Base-by-base conservation (phyloP, 1,284 basidiomycete genomes). In the Somion occarium region DNA sequence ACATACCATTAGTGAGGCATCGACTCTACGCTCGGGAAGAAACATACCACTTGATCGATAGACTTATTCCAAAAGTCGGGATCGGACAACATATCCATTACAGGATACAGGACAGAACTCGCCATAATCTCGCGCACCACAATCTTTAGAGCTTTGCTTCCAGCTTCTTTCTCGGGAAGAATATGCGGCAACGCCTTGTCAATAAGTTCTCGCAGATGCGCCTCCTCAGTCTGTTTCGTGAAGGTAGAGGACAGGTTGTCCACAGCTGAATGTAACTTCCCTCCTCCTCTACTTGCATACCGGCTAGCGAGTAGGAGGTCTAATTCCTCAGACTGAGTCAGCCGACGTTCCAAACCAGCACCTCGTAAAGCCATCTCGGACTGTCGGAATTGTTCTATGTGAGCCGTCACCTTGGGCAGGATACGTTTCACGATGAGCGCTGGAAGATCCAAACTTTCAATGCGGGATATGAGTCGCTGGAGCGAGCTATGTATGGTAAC, bases 11-110 rank as follows among this genome's bases (percentile, higher is more conserved):
- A 23, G 54, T 64, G 50, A 61, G 42, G 53, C 27, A 48, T 38
- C 26, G 52, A 23, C 50, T 13, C 18, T 24, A 39, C 41, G 18
- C 41, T 15, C 30, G 11, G 38, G 20, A 47, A n/a, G n/a, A 23
- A 30, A 75, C 85, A 66, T 68, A 91, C 91, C 69, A 91, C 79
- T 70, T 94, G 87, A 65, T 98, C 94, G 49, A 98, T 90, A 44
- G 85, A 80, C 50, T 84, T 77, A 69, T 98, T 98, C 93, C 94
- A 98, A 59, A 97, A 97, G 67, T 98, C 96, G 15, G 93, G 91
- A 64, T 98, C 95, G 46, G 89, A 80, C 42, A 98, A 64, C 84
- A 95, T 90, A 50, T 98, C 91, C 73, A 98, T 86, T 50, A 96
- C 68, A 2, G 95, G 93, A 61, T 88, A 83, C 26, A 98, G 65